Conservation (phyloP, 176 grass and related monocot genomes). For the Hyparrhenia diplandra region DNA sequence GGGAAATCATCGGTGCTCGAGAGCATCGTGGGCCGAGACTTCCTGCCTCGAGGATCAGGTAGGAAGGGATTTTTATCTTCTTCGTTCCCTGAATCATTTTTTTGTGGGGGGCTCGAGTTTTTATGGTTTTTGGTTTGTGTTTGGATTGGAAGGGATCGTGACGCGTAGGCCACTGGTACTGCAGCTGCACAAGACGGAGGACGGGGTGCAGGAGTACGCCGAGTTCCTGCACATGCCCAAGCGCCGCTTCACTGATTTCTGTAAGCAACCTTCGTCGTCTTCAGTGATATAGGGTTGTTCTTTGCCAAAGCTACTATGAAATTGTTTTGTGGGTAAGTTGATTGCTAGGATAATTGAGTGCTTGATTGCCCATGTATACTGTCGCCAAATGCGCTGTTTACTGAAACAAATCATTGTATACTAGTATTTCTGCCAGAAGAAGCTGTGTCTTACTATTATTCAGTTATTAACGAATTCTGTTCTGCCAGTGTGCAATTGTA, state of each 20-base stretch:
- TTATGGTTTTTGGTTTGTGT: background rate
- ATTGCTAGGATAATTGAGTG: background rate
- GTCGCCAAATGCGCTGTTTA: background rate
- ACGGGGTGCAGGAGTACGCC: constrained; percentile 62
- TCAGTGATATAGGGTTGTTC: background rate
- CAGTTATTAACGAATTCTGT: background rate
- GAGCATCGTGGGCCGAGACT: constrained; percentile 92
- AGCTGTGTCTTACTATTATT: background rate
- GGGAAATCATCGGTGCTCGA: constrained; percentile 94
- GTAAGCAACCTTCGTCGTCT: constrained; percentile 25
- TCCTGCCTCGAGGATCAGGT: constrained; percentile 95
- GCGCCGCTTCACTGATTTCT: constrained; percentile 70
- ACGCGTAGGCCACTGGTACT: constrained; percentile 88
- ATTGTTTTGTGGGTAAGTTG: background rate
- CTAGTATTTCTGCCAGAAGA: background rate
- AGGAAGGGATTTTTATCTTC: background rate
- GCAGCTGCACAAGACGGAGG: constrained; percentile 79
- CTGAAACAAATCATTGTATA: background rate
- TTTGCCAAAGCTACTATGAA: background rate
- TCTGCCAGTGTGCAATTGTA: background rate
- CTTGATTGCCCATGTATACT: background rate
- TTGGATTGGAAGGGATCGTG: constrained; percentile 69
- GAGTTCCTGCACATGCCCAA: constrained; percentile 80
- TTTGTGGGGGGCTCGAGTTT: background rate
- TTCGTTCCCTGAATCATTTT: background rate